phyloP scores from a whole-genome alignment of 345 rosid species.

The Lagerstroemia speciosa region DNA sequence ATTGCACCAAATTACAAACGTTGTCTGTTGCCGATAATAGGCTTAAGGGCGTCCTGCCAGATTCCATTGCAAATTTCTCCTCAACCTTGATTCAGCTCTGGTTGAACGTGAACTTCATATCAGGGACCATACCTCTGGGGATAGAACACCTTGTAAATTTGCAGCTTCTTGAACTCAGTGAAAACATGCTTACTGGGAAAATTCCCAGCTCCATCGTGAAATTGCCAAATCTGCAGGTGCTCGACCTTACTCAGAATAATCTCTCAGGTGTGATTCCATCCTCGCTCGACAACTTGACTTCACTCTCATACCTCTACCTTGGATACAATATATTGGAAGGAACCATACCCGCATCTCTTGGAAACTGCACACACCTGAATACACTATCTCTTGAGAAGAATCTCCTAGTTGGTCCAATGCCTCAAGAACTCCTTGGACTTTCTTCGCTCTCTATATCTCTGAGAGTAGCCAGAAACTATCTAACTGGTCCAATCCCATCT shows the following conservation, averaged over 20 bases:
- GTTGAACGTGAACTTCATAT: not conserved
- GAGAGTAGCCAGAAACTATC: too few species aligned
- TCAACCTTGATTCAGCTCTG: not conserved
- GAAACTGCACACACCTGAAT: too few species aligned
- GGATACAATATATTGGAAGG: conserved; percentile 2
- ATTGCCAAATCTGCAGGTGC: too few species aligned
- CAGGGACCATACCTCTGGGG: conserved; percentile 5
- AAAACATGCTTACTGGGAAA: not conserved
- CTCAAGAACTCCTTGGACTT: too few species aligned
- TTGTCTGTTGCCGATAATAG: not conserved
- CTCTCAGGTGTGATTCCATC: conserved; percentile 7
- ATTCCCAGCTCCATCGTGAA: conserved; percentile 5
- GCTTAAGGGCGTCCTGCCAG: conserved; percentile 3
- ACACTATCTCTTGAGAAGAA: too few species aligned
- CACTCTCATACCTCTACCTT: not conserved
- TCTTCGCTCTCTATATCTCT: too few species aligned
- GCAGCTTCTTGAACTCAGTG: not conserved
- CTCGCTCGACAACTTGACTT: not conserved
- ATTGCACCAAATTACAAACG: not conserved
- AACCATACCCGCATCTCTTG: conserved; percentile 1
- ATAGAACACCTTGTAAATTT: conserved; percentile 11
- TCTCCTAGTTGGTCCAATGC: too few species aligned
- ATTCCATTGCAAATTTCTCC: conserved; percentile 8
- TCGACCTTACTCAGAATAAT: not conserved
- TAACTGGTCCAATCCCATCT: too few species aligned